These are phyloP conservation scores for Whalleya microplaca DNA, from an alignment of 2,329 filamentous ascomycete genomes.

Conservation along the genomic window DNA sequence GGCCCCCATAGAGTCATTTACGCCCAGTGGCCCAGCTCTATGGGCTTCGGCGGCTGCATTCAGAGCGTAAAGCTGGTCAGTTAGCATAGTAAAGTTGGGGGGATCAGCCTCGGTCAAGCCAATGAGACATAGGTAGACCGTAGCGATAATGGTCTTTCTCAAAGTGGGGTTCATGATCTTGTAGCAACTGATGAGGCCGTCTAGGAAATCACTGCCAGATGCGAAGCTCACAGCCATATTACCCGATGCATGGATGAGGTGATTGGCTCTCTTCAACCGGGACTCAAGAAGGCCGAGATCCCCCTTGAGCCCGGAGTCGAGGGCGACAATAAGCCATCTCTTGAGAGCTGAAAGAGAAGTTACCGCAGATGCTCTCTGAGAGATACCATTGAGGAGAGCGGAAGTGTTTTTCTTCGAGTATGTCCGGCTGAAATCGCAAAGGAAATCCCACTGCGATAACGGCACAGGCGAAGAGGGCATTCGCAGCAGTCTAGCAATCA, in stretches of 20 bases:
- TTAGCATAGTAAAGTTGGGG: conserved; percentile 73
- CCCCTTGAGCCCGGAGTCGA: conserved; percentile 64
- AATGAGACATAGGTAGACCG: conserved; percentile 74
- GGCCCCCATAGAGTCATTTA: conserved; percentile 74
- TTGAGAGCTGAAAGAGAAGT: conserved; percentile 63
- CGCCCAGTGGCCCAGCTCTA: conserved; percentile 56
- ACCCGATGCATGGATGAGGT: conserved; percentile 65
- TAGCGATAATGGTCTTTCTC: conserved; percentile 70
- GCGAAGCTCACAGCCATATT: conserved; percentile 67
- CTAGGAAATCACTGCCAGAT: conserved; percentile 85
- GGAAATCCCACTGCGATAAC: conserved; percentile 67
- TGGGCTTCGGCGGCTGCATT: conserved; percentile 72
- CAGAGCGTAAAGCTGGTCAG: conserved; percentile 82
- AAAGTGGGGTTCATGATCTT: conserved; percentile 65
- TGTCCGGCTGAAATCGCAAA: conserved; percentile 68
- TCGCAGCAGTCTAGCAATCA: conserved; percentile 62
- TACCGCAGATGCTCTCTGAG: conserved; percentile 56
- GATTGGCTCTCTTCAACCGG: conserved; percentile 61
- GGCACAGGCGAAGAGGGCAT: conserved; percentile 45
- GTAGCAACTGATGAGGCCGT: conserved; percentile 71
- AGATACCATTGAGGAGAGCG: conserved; percentile 54
- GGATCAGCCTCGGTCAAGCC: conserved; percentile 69
- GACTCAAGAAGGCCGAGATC: conserved; percentile 59
- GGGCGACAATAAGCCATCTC: conserved; percentile 60
- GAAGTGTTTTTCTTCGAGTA: conserved; percentile 67